Percentiles rank a stretch among this genome's conserved stretches.
These are phyloP conservation scores for Dactylellina drechsleri DNA, from an alignment of 2,329 filamentous ascomycete genomes.

Conservation along the genomic window DNA sequence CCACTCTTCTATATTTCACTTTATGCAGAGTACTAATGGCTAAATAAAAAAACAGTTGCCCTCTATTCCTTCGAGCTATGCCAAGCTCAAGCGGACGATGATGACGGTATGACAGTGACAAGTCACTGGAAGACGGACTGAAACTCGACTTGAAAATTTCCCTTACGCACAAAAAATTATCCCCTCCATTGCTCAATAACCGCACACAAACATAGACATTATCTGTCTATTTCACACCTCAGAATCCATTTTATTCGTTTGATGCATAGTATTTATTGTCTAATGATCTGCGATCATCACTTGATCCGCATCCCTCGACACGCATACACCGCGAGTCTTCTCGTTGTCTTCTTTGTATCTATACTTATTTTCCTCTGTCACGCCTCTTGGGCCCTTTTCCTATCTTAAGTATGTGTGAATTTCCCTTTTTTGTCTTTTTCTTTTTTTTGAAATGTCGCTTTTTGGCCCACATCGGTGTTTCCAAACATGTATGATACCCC, in stretches of 20 bases:
- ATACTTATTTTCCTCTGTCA: slow-evolving; percentile 12
- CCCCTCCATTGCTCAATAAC: background rate
- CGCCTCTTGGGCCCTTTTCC: slow-evolving; percentile 26
- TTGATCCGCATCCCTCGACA: slow-evolving; percentile 25
- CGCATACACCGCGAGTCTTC: slow-evolving; percentile 47
- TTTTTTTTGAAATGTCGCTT: slow-evolving; percentile 61
- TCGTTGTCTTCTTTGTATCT: slow-evolving; percentile 52
- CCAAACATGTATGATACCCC: slow-evolving; percentile 53
- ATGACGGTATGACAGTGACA: slow-evolving; percentile 76
- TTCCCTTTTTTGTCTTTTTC: slow-evolving; percentile 57
- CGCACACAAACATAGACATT: background rate
- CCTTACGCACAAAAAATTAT: background rate
- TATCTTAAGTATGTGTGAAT: slow-evolving; percentile 9
- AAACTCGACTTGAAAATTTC: slow-evolving; percentile 59
- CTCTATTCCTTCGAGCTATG: slow-evolving; percentile 85
- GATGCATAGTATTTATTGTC: slow-evolving; percentile 4
- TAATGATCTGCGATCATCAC: slow-evolving; percentile 34
- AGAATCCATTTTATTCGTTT: background rate
- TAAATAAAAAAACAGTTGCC: slow-evolving; percentile 66
- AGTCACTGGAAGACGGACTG: slow-evolving; percentile 95
- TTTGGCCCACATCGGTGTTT: slow-evolving; percentile 54
- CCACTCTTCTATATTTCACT: background rate
- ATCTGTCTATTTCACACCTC: background rate
- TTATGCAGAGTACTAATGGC: slow-evolving; percentile 12
- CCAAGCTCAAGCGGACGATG: slow-evolving; percentile 79